phyloP scores from a whole-genome alignment of 345 rosid species.

The Salix brachista region DNA sequence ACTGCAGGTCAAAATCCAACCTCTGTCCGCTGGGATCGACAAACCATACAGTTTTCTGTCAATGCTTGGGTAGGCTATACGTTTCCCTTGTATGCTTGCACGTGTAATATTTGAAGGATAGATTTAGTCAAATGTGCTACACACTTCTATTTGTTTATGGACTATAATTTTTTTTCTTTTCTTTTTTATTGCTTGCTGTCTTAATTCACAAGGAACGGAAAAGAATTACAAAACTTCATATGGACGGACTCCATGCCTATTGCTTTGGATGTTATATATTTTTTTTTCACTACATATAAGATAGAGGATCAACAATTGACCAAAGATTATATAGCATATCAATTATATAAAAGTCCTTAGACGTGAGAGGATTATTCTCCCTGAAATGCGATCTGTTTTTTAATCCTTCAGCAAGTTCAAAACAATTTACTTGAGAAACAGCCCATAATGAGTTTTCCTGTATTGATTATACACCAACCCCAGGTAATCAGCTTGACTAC shows the following conservation, averaged over 20 bases:
- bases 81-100: neutral
- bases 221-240: neutral
- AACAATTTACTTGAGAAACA: neutral
- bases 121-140: neutral
- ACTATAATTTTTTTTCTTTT: neutral
- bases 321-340: neutral
- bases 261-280: neutral
- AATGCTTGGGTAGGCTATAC: conserved; percentile 80
- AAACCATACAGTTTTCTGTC: conserved; percentile 90
- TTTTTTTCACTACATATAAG: neutral
- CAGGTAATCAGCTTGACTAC: neutral
- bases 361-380: neutral
- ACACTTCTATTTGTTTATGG: neutral
- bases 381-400: neutral
- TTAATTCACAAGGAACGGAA: neutral
- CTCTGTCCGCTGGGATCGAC: conserved; percentile 78
- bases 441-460: neutral
- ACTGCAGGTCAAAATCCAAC: conserved; percentile 41
- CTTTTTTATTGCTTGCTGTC: neutral
- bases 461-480: neutral
- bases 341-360: neutral
- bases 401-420: neutral
- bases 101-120: no score
- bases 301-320: neutral
- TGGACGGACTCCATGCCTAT: no score